A percentile compares a stretch with the other conserved stretches of the same genome.
phyloP scores from a whole-genome alignment of 192 early-diverging fungal genomes.

The Gonapodya sp. region DNA sequence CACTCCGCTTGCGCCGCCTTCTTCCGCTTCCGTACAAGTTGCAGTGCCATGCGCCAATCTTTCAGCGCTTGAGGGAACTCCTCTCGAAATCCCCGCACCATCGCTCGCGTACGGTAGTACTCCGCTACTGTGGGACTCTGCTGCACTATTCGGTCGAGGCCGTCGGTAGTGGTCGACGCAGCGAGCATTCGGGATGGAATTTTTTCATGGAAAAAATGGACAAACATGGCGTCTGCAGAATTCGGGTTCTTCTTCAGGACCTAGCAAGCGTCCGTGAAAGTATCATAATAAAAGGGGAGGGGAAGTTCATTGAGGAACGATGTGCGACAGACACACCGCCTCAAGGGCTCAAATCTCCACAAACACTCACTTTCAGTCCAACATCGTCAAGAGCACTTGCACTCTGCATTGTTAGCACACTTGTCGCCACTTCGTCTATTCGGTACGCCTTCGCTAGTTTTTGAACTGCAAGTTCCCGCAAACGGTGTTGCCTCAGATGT shows the following conservation, averaged over 20 bases:
- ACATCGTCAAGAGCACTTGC: constrained; percentile 29
- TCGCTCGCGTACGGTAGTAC: constrained; percentile 30
- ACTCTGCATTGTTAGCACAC: constrained; percentile 27
- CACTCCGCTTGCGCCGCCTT: constrained; percentile 16
- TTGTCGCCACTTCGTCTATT: constrained; percentile 28
- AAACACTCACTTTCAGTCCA: constrained; percentile 20
- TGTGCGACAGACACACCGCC: neutral
- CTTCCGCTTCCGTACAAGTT: constrained; percentile 18
- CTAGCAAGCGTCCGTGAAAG: too few species aligned
- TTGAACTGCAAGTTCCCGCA: constrained; percentile 25
- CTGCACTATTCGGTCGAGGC: constrained; percentile 21
- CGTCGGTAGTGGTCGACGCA: constrained; percentile 21
- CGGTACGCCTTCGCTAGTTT: constrained; percentile 26
- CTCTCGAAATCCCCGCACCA: constrained; percentile 29
- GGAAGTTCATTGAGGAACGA: neutral
- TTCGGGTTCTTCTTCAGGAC: constrained; percentile 25
- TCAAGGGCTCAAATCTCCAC: too few species aligned
- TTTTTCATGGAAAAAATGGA: constrained; percentile 33
- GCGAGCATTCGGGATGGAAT: constrained; percentile 32
- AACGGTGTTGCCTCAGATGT: constrained; percentile 19
- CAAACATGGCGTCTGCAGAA: constrained; percentile 25
- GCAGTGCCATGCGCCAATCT: constrained; percentile 28
- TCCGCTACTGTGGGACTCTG: constrained; percentile 17
- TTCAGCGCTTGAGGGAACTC: constrained; percentile 21
- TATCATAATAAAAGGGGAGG: too few species aligned